Evolutionary conservation across 192 early-diverging fungal species (phyloP).

Genomic region (Glomus cerebriforme): DNA sequence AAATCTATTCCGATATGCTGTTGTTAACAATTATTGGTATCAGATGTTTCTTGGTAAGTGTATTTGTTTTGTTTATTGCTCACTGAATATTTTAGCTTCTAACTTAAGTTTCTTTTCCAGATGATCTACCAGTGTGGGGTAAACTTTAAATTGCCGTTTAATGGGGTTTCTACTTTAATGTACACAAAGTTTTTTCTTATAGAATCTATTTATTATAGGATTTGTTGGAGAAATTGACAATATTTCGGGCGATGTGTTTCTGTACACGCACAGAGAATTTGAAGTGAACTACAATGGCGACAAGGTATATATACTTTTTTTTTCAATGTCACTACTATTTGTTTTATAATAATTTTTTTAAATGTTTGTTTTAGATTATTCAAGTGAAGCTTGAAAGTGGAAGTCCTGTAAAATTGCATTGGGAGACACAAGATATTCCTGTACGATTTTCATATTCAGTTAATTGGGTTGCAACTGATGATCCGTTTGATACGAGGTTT

Average conservation of each 20-base stretch:
- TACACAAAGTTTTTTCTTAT: not conserved
- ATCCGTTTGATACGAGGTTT: constrained; percentile 64
- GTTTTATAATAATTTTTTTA: not conserved
- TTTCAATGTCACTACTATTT: not conserved
- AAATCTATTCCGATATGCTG: constrained; percentile 63
- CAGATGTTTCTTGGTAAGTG: constrained; percentile 59
- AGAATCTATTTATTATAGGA: constrained; percentile 23
- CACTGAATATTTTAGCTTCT: not conserved
- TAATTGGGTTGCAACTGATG: constrained; percentile 54
- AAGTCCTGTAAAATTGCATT: constrained; percentile 40
- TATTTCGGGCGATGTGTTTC: constrained; percentile 33
- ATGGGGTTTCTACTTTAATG: not conserved
- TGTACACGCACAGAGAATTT: constrained; percentile 68
- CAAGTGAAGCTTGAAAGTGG: constrained; percentile 46
- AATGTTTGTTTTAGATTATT: constrained; percentile 48
- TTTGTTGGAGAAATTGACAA: constrained; percentile 50
- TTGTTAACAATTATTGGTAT: constrained; percentile 67
- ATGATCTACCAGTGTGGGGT: constrained; percentile 63
- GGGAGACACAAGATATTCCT: constrained; percentile 29
- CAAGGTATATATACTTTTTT: constrained; percentile 34
- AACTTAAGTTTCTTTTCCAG: constrained; percentile 29
- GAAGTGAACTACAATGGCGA: constrained; percentile 64
- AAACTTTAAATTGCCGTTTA: not conserved
- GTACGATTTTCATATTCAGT: constrained; percentile 78
- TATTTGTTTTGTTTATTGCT: constrained; percentile 22